Evolutionary conservation across 768 basidiomycete genomes (phyloP).

Genomic region (Trametes maxima): DNA sequence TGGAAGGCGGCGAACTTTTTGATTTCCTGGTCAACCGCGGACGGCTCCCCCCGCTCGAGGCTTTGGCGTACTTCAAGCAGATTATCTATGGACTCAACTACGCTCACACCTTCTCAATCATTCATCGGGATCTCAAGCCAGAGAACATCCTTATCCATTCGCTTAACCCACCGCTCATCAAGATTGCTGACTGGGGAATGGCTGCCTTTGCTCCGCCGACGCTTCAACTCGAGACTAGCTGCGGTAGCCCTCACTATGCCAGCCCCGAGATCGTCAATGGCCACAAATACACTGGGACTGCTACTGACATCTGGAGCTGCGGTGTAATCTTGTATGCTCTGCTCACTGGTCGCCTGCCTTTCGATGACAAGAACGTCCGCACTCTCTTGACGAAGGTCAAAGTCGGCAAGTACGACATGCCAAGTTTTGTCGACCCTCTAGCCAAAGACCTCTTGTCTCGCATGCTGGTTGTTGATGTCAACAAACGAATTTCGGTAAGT

Average conservation of each 20-base stretch:
- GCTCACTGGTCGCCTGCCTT: conserved; percentile 87
- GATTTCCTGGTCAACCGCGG: conserved; percentile 94
- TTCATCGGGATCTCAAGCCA: conserved; percentile 97
- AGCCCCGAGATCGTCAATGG: conserved; percentile 96
- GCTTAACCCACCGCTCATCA: conserved; percentile 78
- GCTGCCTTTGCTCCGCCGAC: conserved; percentile 90
- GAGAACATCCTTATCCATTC: conserved; percentile 95
- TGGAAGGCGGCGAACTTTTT: conserved; percentile 95
- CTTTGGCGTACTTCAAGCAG: conserved; percentile 92
- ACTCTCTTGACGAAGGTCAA: conserved; percentile 85
- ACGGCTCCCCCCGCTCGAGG: conserved; percentile 76
- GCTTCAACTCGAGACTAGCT: conserved; percentile 88
- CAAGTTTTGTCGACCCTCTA: conserved; percentile 74
- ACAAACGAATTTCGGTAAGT: conserved; percentile 76
- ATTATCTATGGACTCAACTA: conserved; percentile 95
- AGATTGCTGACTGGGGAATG: conserved; percentile 99
- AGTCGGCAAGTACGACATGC: conserved; percentile 82
- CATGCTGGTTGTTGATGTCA: conserved; percentile 89
- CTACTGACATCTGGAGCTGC: conserved; percentile 96
- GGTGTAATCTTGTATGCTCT: conserved; percentile 93
- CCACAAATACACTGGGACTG: conserved; percentile 82
- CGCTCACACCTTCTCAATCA: conserved; percentile 96
- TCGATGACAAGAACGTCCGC: conserved; percentile 87
- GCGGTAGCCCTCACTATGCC: conserved; percentile 96
- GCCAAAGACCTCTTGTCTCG: conserved; percentile 81